A percentile compares a stretch with the other conserved stretches of the same genome.
phyloP scores from a whole-genome alignment of 257 asterid species.

The Solanum pimpinellifolium region DNA sequence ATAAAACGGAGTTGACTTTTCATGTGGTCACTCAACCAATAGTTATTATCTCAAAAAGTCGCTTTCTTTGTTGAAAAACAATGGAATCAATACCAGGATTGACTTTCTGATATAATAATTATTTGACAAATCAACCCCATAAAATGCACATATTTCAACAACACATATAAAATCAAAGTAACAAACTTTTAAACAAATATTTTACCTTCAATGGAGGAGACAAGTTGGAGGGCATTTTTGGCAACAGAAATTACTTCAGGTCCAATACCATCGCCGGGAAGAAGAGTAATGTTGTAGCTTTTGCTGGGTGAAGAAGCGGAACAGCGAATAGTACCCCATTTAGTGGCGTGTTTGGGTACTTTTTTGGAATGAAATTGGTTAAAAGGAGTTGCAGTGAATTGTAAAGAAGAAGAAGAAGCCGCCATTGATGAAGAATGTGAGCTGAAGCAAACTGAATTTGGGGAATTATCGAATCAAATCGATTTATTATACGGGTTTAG shows the following conservation, averaged over 20 bases:
- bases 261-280: constrained; percentile 95
- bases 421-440: constrained; percentile 30
- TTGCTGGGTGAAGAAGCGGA: constrained; percentile 39
- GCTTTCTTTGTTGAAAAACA: neutral
- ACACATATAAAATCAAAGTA: neutral
- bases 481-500: neutral
- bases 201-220: constrained; percentile 67
- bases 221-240: constrained; percentile 52
- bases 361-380: constrained; percentile 15
- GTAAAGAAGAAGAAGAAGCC: constrained; percentile 51
- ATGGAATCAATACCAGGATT: neutral
- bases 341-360: constrained; percentile 14
- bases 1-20: neutral
- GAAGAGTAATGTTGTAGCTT: constrained; percentile 69
- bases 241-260: constrained; percentile 90
- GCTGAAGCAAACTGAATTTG: neutral
- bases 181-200: neutral
- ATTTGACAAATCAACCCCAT: neutral
- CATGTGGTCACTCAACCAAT: neutral
- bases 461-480: neutral
- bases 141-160: neutral
- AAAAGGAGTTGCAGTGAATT: constrained; percentile 23
- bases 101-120: neutral
- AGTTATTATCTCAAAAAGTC: neutral
- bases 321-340: constrained; percentile 43